Percentiles rank a stretch among this genome's conserved stretches.
phyloP scores from a whole-genome alignment of 768 basidiomycete species.

The Tephrocybe sp. region DNA sequence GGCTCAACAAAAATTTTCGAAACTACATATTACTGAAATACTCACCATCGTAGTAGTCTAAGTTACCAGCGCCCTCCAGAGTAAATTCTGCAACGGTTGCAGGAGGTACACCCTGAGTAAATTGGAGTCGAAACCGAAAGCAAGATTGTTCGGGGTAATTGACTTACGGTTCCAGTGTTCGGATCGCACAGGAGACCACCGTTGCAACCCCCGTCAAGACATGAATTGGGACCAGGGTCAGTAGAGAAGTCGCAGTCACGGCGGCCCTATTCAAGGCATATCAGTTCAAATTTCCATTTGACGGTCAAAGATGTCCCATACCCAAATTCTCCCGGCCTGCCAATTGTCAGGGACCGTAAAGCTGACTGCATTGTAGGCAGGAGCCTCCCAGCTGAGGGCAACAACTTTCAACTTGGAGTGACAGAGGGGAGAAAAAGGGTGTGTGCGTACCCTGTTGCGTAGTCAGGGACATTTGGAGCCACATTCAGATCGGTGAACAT shows the following conservation, averaged over 20 bases:
- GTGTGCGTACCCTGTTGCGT: constrained; percentile 42
- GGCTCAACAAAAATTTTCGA: neutral
- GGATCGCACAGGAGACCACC: constrained; percentile 63
- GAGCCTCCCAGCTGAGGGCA: constrained; percentile 40
- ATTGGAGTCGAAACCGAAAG: neutral
- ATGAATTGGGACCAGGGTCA: constrained; percentile 58
- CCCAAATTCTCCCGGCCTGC: constrained; percentile 66
- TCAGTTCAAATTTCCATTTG: neutral
- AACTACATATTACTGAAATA: no score
- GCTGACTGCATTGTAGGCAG: constrained; percentile 34
- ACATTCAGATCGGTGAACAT: constrained; percentile 62
- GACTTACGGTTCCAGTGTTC: constrained; percentile 46
- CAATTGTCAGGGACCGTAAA: constrained; percentile 64
- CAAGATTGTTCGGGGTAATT: no score
- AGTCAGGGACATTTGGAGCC: constrained; percentile 44
- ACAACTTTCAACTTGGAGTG: neutral
- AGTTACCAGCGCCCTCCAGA: constrained; percentile 39
- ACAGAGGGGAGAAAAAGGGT: neutral
- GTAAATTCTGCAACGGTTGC: constrained; percentile 72
- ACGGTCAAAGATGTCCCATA: constrained; percentile 15
- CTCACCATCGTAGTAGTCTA: constrained; percentile 63
- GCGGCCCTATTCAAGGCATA: constrained; percentile 44
- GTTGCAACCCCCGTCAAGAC: constrained; percentile 66
- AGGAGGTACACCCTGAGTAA: constrained; percentile 57
- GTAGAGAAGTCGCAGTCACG: constrained; percentile 61